Percentiles rank a stretch among this genome's conserved stretches.
Conservation (phyloP, 2,329 filamentous ascomycete genomes). For the Tolypocladium capitatum region DNA sequence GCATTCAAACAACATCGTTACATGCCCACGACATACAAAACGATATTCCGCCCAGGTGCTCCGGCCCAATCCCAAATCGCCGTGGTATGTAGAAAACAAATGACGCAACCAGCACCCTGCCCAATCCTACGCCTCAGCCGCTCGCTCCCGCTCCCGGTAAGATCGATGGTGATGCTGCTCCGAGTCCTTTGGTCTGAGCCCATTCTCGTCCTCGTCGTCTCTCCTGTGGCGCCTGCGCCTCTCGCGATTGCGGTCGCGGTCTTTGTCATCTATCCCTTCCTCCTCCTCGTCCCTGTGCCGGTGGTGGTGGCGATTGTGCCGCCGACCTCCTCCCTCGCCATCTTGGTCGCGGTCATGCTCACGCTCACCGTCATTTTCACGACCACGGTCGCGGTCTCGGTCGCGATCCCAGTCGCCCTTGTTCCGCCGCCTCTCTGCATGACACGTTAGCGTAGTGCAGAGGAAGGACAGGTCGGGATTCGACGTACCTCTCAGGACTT, state of each 20-base stretch:
- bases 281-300: conserved; percentile 18
- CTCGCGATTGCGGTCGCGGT: conserved; percentile 6
- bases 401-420: conserved; percentile 23
- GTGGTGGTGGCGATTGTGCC: conserved; percentile 19
- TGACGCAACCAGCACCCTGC: too few species aligned
- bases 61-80: not conserved
- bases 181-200: conserved; percentile 3
- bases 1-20: not conserved
- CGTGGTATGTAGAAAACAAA: not conserved
- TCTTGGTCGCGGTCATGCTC: conserved; percentile 17
- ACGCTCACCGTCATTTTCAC: conserved; percentile 15
- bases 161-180: conserved; percentile 10
- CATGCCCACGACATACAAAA: not conserved
- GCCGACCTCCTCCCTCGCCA: conserved; percentile 8
- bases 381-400: conserved; percentile 17
- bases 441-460: not conserved
- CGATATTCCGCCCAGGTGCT: not conserved
- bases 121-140: not conserved
- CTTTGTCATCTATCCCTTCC: not conserved
- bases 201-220: conserved; percentile 11
- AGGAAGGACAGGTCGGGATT: not conserved
- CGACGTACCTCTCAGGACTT: conserved; percentile 61
- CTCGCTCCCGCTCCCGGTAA: conserved; percentile 9
- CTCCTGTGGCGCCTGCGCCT: conserved; percentile 9
- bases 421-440: conserved; percentile 19